These are phyloP conservation scores for Metschnikowia hibisci DNA, from an alignment of 805 yeast genomes.

Conservation along the genomic window DNA sequence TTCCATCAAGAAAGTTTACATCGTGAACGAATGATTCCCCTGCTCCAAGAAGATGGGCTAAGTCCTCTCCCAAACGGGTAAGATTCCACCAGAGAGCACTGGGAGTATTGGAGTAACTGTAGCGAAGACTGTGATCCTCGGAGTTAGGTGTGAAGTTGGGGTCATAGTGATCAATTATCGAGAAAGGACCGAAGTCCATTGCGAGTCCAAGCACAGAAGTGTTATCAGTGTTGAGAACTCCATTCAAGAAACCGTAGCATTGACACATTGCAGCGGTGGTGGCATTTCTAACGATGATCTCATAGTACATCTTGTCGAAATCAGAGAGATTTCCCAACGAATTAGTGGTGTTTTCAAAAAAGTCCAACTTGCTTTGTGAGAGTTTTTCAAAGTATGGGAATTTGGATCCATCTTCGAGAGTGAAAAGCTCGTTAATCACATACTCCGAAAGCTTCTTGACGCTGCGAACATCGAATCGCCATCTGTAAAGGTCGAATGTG, in stretches of 20 bases:
- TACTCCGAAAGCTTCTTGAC: conserved; percentile 64
- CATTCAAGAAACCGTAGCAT: conserved; percentile 87
- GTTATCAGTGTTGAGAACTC: conserved; percentile 92
- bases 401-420: conserved; percentile 23
- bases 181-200: conserved; percentile 93
- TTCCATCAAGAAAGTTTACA: conserved; percentile 14
- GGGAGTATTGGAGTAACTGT: conserved; percentile 82
- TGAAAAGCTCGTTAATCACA: conserved; percentile 62
- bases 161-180: conserved; percentile 81
- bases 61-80: conserved; percentile 74
- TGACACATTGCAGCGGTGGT: conserved; percentile 80
- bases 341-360: conserved; percentile 16
- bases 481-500: conserved; percentile 75
- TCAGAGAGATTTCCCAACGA: conserved; percentile 42
- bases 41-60: conserved; percentile 78
- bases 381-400: conserved; percentile 28
- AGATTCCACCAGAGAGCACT: conserved; percentile 91
- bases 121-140: conserved; percentile 70
- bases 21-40: conserved; percentile 49
- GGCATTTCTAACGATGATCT: conserved; percentile 72
- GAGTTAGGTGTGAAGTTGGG: conserved; percentile 85
- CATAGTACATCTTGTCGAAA: conserved; percentile 70
- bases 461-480: conserved; percentile 65
- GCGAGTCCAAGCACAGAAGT: conserved; percentile 85
- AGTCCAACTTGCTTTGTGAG: conserved; percentile 19